phyloP scores from a whole-genome alignment of 2,329 filamentous ascomycete genomes.

The Hirsutella thompsonii region DNA sequence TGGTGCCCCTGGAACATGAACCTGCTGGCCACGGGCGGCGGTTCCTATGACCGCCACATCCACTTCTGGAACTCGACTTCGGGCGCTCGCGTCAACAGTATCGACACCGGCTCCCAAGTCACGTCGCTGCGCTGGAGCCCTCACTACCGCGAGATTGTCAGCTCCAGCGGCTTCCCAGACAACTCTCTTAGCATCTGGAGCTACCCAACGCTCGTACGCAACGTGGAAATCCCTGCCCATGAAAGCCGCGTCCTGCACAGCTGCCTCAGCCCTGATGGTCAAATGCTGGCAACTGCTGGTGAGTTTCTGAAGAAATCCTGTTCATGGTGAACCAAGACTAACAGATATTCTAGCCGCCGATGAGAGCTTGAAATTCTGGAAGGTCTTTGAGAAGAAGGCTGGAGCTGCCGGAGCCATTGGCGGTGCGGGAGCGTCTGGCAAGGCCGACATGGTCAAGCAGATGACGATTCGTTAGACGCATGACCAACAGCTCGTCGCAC shows the following conservation, averaged over 20 bases:
- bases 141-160: conserved; percentile 95
- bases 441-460: conserved; percentile 82
- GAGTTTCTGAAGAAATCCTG: conserved; percentile 17
- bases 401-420: conserved; percentile 54
- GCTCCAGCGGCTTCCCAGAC: conserved; percentile 95
- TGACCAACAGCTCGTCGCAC: conserved; percentile 15
- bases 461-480: conserved; percentile 72
- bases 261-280: conserved; percentile 90
- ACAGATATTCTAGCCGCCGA: conserved; percentile 53
- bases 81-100: conserved; percentile 95
- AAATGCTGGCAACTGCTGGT: conserved; percentile 92
- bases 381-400: conserved; percentile 98
- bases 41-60: conserved; percentile 93
- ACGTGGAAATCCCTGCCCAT: conserved; percentile 94
- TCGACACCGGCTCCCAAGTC: conserved; percentile 95
- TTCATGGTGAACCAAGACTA: background rate
- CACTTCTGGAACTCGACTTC: conserved; percentile 99
- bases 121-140: conserved; percentile 95
- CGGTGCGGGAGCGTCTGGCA: conserved; percentile 55
- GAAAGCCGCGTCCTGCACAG: conserved; percentile 95
- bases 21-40: conserved; percentile 89
- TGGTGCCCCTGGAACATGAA: conserved; percentile 99
- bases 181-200: conserved; percentile 99
- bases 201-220: conserved; percentile 93
- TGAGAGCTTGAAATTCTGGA: conserved; percentile 99